Evolutionary conservation across 768 basidiomycete species (phyloP), one percentile per base, ranked within the genome.

Genomic region (Sporobolomyces roseus): DNA sequence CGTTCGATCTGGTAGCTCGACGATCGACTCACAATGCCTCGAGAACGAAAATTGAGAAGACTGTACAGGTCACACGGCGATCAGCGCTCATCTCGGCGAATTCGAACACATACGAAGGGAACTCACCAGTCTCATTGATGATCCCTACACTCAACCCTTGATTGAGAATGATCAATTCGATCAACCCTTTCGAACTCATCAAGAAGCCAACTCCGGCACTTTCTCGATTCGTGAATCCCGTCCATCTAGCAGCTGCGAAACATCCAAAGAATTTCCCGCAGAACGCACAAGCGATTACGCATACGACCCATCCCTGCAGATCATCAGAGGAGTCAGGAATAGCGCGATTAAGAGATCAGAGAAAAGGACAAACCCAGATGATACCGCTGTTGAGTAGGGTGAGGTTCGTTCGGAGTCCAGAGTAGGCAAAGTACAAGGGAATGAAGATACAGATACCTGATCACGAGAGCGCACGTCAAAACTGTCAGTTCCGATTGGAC

Each of bases 131-230:
- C 35, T 78, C 32, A 68, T 80, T 78, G 54, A 98, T 81, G 58
- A 94, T 92, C 0, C 85, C 85, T 4, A 90, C 91, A 3, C 83
- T 78, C 12, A 89, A 81, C 55, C 91, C 91, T 68, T 93, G 86
- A 75, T 93, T 94, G 74, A 93, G 84, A 14, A 92, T 91, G 71
- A 96, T 93, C 33, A 93, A 85, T 77, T 93, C 91, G 30, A 93
- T 90, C 7, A 96, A 82, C 61, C 79, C 78, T 52, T 80, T 94
- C 90, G 81, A 90, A 91, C 85, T 85, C 92, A 96, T 96, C 30
- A 96, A 79, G 56, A 87, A 83, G 4, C 92, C 92, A 65, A 93
- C 87, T 8, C 91, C 90, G 29, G 86, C 85, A 2, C 86, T 81
- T 78, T 93, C 91, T n/a, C 92, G 83, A 79, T 80, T 82, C 48